Evolutionary conservation across 257 asterid genomes (phyloP), one percentile per base, ranked within the genome.

Genomic region (Capsicum baccatum): DNA sequence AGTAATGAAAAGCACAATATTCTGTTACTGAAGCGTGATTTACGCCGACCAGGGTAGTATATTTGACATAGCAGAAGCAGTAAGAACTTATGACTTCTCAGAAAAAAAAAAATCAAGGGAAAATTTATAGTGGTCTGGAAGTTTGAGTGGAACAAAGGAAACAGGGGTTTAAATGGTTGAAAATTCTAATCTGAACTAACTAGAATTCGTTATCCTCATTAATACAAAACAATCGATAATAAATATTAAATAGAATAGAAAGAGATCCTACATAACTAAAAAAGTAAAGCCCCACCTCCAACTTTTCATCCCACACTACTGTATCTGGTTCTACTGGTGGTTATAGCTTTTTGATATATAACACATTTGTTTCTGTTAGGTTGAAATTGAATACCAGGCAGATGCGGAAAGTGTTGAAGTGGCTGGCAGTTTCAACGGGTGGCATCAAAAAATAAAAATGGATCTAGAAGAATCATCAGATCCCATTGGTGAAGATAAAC

Each of bases 371-470:
- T 82, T 70, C 81, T 86, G 79, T 85, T 87, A 96, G 98, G 98
- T 92, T 87, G 98, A 94, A 88, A 83, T 96, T 66, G 90, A 84
- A 83, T 96, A 91, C 84, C 71, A 88, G 71, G 93, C 94, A 66
- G 92, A 93, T 55, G 98, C 95, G 35, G 93, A 93, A 60, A 87
- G 84, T 50, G 97, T 93, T 86, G 98, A 94, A 89, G 86, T 96
- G 35, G 94, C 98, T 21, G 98, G 99, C 56, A 96, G 97, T 90
- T 96, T 94, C 94, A 94, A 96, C 59, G 99, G 99, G 81, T 96
- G 99, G 99, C 92, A 91, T 85, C 92, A 91, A 8, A 88, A 71
- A 59, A 88, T 93, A 85, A 85, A 88, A 82, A 90, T 96, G 99
- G 97, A 94, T 17, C 69, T 73, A 57, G 85, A 86, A 57, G 87